Evolutionary conservation across 2,329 filamentous ascomycete genomes (phyloP).

Genomic region (Fusarium acutatum): DNA sequence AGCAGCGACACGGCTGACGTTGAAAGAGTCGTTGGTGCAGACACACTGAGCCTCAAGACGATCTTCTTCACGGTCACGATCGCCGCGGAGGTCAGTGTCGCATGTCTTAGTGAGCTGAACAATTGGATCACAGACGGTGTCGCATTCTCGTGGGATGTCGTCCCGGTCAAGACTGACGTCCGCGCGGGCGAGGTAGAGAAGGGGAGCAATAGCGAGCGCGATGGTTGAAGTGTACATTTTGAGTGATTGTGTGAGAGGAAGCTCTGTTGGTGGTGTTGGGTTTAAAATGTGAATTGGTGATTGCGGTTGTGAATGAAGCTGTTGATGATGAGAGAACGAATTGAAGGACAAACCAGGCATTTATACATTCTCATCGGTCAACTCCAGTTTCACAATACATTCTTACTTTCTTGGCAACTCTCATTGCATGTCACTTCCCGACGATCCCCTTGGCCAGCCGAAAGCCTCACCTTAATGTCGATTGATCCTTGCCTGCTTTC

Average conservation of each 20-base stretch:
- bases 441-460: slow-evolving; percentile 9
- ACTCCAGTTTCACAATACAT: background rate
- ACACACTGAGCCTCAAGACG: slow-evolving; percentile 51
- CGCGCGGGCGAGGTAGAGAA: slow-evolving; percentile 43
- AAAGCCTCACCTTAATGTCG: slow-evolving; percentile 16
- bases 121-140: slow-evolving; percentile 49
- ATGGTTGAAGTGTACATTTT: slow-evolving; percentile 45
- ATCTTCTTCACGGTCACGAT: slow-evolving; percentile 47
- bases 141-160: slow-evolving; percentile 48
- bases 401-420: slow-evolving; percentile 6
- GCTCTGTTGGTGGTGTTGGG: background rate
- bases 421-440: background rate
- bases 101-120: slow-evolving; percentile 48
- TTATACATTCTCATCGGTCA: slow-evolving; percentile 12
- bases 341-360: background rate
- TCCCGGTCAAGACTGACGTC: slow-evolving; percentile 46
- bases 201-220: slow-evolving; percentile 41
- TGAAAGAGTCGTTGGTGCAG: slow-evolving; percentile 53
- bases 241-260: background rate
- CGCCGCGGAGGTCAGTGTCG: slow-evolving; percentile 44
- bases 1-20: slow-evolving; percentile 48
- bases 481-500: background rate
- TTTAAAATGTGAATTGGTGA: background rate
- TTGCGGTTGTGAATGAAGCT: background rate
- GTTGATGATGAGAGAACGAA: background rate